Evolutionary conservation across 2,329 filamentous ascomycete genomes (phyloP).

Genomic region (Stachybotrys echinatus): DNA sequence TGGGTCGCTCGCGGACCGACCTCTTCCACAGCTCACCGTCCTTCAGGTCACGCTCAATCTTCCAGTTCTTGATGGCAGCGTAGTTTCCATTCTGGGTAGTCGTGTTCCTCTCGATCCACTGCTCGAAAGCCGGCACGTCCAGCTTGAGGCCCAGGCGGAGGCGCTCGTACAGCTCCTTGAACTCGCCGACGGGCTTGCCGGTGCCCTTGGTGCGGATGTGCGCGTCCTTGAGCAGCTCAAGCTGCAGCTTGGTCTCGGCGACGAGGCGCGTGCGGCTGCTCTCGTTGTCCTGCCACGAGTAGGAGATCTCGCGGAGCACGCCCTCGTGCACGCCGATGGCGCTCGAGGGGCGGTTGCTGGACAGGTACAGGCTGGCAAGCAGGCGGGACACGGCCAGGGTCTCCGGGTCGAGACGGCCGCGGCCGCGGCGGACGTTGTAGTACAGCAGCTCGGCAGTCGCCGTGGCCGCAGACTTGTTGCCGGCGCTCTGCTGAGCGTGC

Average conservation of each 20-base stretch:
- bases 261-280: constrained; percentile 7
- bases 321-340: constrained; percentile 16
- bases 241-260: constrained; percentile 11
- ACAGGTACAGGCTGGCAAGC: constrained; percentile 14
- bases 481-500: constrained; percentile 11
- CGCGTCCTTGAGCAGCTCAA: constrained; percentile 12
- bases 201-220: constrained; percentile 13
- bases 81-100: constrained; percentile 12
- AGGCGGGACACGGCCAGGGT: constrained; percentile 17
- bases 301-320: constrained; percentile 14
- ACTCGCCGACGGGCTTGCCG: constrained; percentile 11
- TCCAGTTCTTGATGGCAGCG: constrained; percentile 10
- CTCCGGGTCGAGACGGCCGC: constrained; percentile 16
- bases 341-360: constrained; percentile 4
- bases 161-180: constrained; percentile 11
- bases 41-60: constrained; percentile 9
- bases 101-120: constrained; percentile 13
- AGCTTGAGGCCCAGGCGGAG: constrained; percentile 11
- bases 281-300: constrained; percentile 7
- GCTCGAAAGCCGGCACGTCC: constrained; percentile 11
- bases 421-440: constrained; percentile 19
- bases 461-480: constrained; percentile 11
- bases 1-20: constrained; percentile 1
- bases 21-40: constrained; percentile 8
- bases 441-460: constrained; percentile 16